Percentiles rank a stretch among this genome's conserved stretches.
Conservation (phyloP, 192 early-diverging fungal genomes). For the Allomyces macrogynus region DNA sequence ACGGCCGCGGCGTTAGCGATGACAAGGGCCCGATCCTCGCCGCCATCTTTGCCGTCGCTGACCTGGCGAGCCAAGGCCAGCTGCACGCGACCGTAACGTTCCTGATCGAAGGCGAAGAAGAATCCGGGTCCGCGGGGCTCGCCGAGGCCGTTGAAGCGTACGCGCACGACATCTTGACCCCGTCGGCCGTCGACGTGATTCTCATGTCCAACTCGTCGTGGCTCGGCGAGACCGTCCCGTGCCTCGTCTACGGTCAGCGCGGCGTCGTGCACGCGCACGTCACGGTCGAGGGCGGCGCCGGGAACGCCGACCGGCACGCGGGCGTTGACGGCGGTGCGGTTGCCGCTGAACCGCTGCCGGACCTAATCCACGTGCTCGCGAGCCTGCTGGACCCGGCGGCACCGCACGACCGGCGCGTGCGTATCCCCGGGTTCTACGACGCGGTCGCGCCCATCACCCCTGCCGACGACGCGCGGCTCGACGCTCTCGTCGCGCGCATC, state of each 20-base stretch:
- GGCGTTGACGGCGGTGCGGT: background rate
- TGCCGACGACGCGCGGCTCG: background rate
- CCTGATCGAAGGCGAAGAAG: background rate
- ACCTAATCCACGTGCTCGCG: background rate
- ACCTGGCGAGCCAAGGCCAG: background rate
- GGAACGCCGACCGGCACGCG: background rate
- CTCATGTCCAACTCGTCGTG: background rate
- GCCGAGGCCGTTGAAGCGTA: background rate
- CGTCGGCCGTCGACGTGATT: background rate
- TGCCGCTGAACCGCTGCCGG: background rate
- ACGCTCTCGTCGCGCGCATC: background rate
- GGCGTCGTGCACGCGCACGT: background rate
- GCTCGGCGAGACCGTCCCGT: background rate
- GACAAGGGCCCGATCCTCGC: constrained; percentile 4
- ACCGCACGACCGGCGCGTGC: background rate
- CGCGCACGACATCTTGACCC: background rate
- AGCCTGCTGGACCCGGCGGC: background rate
- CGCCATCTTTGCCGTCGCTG: background rate
- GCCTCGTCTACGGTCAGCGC: background rate
- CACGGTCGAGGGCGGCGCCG: background rate
- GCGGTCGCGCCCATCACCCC: background rate
- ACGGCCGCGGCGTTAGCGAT: constrained; percentile 3
- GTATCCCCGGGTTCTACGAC: background rate
- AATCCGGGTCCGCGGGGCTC: background rate
- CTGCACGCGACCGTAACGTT: background rate